Base-by-base conservation (phyloP, 1,284 basidiomycete species). In the Chondrostereum purpureum region DNA sequence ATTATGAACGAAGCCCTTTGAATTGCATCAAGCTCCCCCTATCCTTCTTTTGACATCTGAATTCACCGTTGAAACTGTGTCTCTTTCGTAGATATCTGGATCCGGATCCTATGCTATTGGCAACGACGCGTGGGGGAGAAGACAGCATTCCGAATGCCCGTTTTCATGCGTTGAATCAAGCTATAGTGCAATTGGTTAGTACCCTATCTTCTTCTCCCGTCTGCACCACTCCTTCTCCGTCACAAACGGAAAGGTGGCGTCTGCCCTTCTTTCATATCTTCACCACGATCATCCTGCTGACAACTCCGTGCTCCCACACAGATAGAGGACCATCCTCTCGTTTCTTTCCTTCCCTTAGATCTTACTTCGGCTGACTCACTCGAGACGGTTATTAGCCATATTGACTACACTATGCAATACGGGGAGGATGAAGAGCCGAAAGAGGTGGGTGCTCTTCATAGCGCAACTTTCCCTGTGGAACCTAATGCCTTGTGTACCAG, bases 291-390 rank as follows among this genome's bases (percentile, higher is more conserved):
- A 31, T 31, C 27, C 27, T 8, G 27, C 27, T 31, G 27, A 31
- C 27, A 11, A 20, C 5, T 11, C 5, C 23, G 21, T 43, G 13
- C 16, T 33, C 42, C 17, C 20, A 48, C n/a, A 4, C 18, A 96
- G 92, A 98, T 99, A 61, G 93, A 98, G 63, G 96, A 99, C 61
- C 94, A 98, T 63, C 95, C 94, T 41, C 79, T 99, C 46, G 96
- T 99, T 3, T 93, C 92, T 1, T 99, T 99, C 72, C 69, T 99
- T 33, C 94, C 96, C 1, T 76, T 99, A 37, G 92, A 99, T 65
- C 80, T 97, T 42, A 87, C 91, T 2, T 80, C 83, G 51, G 82
- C 94, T 43, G 92, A 97, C 56, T 93, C 90, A 6, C 74, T 99
- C 41, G 90, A 92, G 58, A 84, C 80, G 1, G 83, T 98, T 11